Evolutionary conservation across 345 rosid species (phyloP).

Genomic region (Pugionium cornutum): DNA sequence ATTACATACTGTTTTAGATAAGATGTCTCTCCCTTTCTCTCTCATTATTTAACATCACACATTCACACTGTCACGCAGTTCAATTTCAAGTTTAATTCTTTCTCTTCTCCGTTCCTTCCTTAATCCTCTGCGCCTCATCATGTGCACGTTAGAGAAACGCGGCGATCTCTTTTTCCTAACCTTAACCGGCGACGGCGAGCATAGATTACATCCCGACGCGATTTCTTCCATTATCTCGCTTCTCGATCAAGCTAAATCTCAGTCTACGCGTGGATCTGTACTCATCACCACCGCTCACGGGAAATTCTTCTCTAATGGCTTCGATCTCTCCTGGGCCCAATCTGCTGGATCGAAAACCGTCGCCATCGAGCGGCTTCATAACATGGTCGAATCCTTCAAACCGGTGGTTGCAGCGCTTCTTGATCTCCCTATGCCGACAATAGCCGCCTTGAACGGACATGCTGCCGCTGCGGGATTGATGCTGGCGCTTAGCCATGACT

Average conservation of each 20-base stretch:
- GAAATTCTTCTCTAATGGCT: slow-evolving; percentile 83
- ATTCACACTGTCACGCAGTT: too few relatives aligned
- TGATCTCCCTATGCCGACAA: slow-evolving; percentile 78
- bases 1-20: too few relatives aligned
- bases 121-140: slow-evolving; percentile 20
- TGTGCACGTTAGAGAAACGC: slow-evolving; percentile 66
- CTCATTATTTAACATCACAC: too few relatives aligned
- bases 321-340: slow-evolving; percentile 74
- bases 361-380: slow-evolving; percentile 48
- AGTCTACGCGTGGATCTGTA: slow-evolving; percentile 64
- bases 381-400: slow-evolving; percentile 54
- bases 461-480: slow-evolving; percentile 77
- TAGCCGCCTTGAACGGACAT: slow-evolving; percentile 77
- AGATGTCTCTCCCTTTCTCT: too few relatives aligned
- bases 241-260: slow-evolving; percentile 52
- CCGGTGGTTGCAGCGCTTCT: slow-evolving; percentile 57
- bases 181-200: slow-evolving; percentile 63
- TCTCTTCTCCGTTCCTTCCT: too few relatives aligned
- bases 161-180: slow-evolving; percentile 63
- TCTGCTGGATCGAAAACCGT: slow-evolving; percentile 47
- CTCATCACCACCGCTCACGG: slow-evolving; percentile 69
- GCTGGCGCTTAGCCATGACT: slow-evolving; percentile 73
- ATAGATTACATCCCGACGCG: slow-evolving; percentile 54
- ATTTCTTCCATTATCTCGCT: slow-evolving; percentile 53
- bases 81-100: too few relatives aligned